Evolutionary conservation across 2,329 filamentous ascomycete genomes (phyloP).

Genomic region (Trichoderma guizhouense): DNA sequence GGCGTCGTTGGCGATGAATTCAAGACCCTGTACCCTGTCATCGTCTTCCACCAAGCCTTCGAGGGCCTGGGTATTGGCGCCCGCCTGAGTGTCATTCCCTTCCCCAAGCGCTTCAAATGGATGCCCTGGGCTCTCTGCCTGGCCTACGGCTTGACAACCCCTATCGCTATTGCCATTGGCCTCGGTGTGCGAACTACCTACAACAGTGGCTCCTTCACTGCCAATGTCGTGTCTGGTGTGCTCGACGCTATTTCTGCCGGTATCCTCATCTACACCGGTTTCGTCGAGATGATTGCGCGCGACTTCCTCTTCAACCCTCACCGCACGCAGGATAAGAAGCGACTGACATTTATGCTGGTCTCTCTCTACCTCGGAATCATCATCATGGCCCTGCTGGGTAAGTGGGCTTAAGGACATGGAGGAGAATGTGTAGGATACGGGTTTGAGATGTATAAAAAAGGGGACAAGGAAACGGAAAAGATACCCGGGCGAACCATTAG

Average conservation of each 20-base stretch:
- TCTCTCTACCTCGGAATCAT: constrained; percentile 64
- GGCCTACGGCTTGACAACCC: constrained; percentile 50
- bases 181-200: constrained; percentile 40
- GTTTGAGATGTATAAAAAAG: neutral
- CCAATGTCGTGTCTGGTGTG: constrained; percentile 70
- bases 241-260: constrained; percentile 82
- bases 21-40: constrained; percentile 54
- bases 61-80: constrained; percentile 62
- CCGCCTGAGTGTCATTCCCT: constrained; percentile 55
- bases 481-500: neutral
- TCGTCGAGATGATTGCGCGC: constrained; percentile 85
- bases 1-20: constrained; percentile 58
- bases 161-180: constrained; percentile 49
- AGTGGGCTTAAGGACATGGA: constrained; percentile 60
- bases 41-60: constrained; percentile 63
- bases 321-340: constrained; percentile 56
- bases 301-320: constrained; percentile 86
- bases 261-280: constrained; percentile 81
- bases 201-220: constrained; percentile 26
- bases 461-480: neutral
- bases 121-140: constrained; percentile 48
- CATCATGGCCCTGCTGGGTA: constrained; percentile 73
- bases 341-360: constrained; percentile 55
- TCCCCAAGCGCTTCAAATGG: constrained; percentile 39
- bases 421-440: neutral